Evolutionary conservation across 2,329 filamentous ascomycete species (phyloP).

Genomic region (Aspergillus sp.): DNA sequence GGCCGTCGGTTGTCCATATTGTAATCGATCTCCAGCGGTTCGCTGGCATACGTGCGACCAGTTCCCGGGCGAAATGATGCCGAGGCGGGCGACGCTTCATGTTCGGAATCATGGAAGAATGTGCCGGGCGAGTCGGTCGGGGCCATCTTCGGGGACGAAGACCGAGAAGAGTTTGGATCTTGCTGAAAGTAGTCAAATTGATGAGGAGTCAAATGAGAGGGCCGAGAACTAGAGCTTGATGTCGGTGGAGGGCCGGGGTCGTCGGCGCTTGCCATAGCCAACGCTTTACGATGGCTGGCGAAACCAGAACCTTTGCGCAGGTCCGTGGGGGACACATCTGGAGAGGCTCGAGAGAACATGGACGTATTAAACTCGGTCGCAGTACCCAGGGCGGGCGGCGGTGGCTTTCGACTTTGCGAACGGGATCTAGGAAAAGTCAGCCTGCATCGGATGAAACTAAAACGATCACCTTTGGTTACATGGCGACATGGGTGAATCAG

Average conservation of each 20-base stretch:
- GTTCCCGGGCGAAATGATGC: constrained; percentile 63
- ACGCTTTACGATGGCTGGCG: constrained; percentile 33
- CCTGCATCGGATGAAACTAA: not conserved
- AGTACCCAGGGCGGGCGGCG: constrained; percentile 9
- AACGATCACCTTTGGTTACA: not conserved
- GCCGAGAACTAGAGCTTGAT: constrained; percentile 19
- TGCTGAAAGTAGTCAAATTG: constrained; percentile 17
- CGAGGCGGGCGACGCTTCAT: constrained; percentile 60
- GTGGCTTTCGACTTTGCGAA: constrained; percentile 18
- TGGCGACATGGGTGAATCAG: not conserved
- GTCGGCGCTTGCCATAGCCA: constrained; percentile 28
- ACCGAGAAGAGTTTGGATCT: constrained; percentile 31
- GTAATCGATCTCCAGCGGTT: constrained; percentile 60
- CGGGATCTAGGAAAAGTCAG: constrained; percentile 22
- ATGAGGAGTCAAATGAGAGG: constrained; percentile 20
- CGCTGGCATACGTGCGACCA: constrained; percentile 52
- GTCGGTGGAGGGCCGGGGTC: constrained; percentile 23
- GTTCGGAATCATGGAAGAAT: constrained; percentile 38
- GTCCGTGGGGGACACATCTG: constrained; percentile 38
- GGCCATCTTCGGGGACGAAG: constrained; percentile 25
- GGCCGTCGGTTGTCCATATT: constrained; percentile 74
- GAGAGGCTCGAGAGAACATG: constrained; percentile 34
- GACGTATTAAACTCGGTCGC: constrained; percentile 29
- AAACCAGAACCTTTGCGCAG: constrained; percentile 30
- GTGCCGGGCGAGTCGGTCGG: constrained; percentile 30